Conservation (phyloP, 2,329 filamentous ascomycete genomes). For the Paracamarosporium sp. region DNA sequence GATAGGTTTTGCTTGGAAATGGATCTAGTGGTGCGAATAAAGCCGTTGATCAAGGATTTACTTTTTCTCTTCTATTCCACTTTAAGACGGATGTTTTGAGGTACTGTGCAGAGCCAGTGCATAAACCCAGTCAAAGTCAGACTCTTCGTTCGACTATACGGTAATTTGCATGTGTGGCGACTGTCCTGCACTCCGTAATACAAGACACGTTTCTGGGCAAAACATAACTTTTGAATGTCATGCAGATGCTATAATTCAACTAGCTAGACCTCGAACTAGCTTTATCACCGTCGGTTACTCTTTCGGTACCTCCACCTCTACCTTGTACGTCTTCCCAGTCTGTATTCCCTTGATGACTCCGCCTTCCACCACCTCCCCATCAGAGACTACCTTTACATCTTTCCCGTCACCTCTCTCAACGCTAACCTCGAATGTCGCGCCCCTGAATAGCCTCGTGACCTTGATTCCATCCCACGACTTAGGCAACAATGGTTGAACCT, state of each 20-base stretch:
- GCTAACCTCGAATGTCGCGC: slow-evolving; percentile 57
- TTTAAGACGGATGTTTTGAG: no score
- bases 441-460: slow-evolving; percentile 58
- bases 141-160: no score
- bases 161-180: no score
- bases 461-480: slow-evolving; percentile 57
- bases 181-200: background rate
- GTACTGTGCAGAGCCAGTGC: no score
- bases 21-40: no score
- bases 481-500: slow-evolving; percentile 59
- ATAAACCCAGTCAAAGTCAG: no score
- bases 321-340: slow-evolving; percentile 53
- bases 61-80: no score
- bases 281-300: background rate
- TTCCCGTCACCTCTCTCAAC: slow-evolving; percentile 52
- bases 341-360: slow-evolving; percentile 52
- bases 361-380: slow-evolving; percentile 48
- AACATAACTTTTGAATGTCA: background rate
- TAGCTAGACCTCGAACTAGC: no score
- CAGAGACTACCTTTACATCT: slow-evolving; percentile 50
- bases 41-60: no score
- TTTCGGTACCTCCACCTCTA: slow-evolving; percentile 49
- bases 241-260: no score
- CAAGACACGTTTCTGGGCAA: background rate
- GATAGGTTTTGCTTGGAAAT: background rate